Base-by-base conservation (phyloP, 2,329 filamentous ascomycete species). In the Xylariomycetidae sp. region DNA sequence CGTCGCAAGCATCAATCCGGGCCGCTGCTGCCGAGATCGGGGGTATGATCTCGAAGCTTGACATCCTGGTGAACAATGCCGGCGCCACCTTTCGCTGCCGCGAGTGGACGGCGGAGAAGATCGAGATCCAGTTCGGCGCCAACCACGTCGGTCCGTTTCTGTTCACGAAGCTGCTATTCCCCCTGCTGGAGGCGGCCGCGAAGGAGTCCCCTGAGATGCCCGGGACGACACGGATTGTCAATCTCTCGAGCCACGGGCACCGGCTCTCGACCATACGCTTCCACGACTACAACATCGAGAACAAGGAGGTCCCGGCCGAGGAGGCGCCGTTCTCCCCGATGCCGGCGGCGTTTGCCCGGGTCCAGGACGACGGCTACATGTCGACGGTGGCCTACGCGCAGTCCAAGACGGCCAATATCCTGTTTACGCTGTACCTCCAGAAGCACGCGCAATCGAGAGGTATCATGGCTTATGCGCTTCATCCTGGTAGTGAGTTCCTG, bases 381-480 rank as follows among this genome's bases (percentile, higher is more conserved):
- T 50, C 54, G 6, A 58, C 54, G n/a, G 41, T 59, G 12, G 67
- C 67, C 3, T 75, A 76, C 39, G 63, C 59, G 2, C 68, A 71
- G 43, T 68, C 66, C 45, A 75, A 75, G 51, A 68, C 69, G 18
- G 69, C 69, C 3, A 70, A 72, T 34, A 63, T 72, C 9, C 46
- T 71, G 28, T 69, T 70, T 37, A 62, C 56, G 1, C 37, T 63
- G 16, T 58, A 51, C 10, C 51, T 70, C 10, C 62, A 66, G 10
- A 41, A 59, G 20, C 50, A 56, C 23, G 40, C 65, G 16, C 38
- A 46, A 2, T 34, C 29, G 4, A 48, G 47, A 14, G 54, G 57
- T 1, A 56, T 70, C 13, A 47, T 50, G 27, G 49, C 62, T 1
- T 66, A 63, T 29, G 52, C 56, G 3, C 31, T 69, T n/a, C 64